phyloP scores from a whole-genome alignment of 1,284 basidiomycete species.

The Stygiomarasmius scandens region DNA sequence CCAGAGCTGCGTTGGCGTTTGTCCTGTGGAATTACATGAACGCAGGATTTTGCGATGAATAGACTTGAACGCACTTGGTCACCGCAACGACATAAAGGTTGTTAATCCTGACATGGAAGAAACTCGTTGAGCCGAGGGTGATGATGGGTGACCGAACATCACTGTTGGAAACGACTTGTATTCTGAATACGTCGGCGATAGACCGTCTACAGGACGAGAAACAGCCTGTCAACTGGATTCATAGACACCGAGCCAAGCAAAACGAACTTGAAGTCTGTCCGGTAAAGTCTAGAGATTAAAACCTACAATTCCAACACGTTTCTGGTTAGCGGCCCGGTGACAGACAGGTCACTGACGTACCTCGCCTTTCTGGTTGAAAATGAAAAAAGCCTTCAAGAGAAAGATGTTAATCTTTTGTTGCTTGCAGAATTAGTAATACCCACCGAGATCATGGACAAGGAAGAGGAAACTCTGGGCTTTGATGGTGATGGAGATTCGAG shows the following conservation, averaged over 20 bases:
- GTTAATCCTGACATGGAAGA: conserved; percentile 95
- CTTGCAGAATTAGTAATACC: background rate
- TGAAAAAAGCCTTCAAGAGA: conserved; percentile 84
- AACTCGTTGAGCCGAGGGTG: conserved; percentile 95
- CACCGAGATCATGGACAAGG: background rate
- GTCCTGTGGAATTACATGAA: conserved; percentile 52
- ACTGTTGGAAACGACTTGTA: conserved; percentile 97
- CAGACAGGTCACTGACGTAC: conserved; percentile 44
- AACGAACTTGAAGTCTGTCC: conserved; percentile 90
- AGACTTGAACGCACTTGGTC: conserved; percentile 72
- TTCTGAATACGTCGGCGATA: conserved; percentile 96
- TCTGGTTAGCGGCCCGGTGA: background rate
- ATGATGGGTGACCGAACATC: conserved; percentile 97
- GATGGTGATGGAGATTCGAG: background rate
- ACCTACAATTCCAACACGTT: conserved; percentile 54
- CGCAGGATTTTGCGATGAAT: background rate
- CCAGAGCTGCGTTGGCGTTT: conserved; percentile 96
- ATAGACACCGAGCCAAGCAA: conserved; percentile 3
- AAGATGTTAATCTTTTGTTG: background rate
- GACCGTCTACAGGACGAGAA: conserved; percentile 68
- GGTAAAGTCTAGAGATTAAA: conserved; percentile 90
- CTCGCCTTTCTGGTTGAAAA: conserved; percentile 98
- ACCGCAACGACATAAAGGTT: conserved; percentile 95
- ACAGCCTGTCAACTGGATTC: conserved; percentile 15
- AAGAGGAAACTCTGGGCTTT: background rate